phyloP scores from a whole-genome alignment of 306 rosid genomes.

The Citrullus mucosospermus region DNA sequence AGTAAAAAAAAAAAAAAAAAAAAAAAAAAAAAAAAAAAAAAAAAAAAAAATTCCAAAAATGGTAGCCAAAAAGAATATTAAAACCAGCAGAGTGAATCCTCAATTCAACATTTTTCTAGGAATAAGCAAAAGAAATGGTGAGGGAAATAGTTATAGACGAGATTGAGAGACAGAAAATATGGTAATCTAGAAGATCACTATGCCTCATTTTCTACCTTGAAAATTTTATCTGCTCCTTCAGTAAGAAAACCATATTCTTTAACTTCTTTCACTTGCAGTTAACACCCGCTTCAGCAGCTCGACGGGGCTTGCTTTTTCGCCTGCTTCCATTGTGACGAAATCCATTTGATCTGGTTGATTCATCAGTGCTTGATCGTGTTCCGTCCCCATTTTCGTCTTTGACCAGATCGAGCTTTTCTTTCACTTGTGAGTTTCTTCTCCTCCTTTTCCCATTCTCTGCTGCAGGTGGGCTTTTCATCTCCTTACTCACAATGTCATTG shows the following conservation, averaged over 20 bases:
- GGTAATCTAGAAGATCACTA: conserved; percentile 22
- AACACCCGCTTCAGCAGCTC: conserved; percentile 92
- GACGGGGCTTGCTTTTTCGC: conserved; percentile 74
- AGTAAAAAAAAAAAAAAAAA: background rate
- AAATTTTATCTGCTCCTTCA: background rate
- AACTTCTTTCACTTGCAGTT: conserved; percentile 41
- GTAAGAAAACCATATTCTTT: conserved; percentile 1
- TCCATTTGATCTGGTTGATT: conserved; percentile 34
- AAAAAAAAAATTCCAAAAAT: background rate
- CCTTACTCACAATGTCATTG: conserved; percentile 18
- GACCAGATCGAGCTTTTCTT: conserved; percentile 27
- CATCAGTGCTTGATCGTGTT: conserved; percentile 23
- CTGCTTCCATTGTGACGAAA: conserved; percentile 76
- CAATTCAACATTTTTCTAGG: background rate
- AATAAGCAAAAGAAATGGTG: conserved; percentile 2
- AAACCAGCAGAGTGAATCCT: background rate
- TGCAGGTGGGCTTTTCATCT: conserved; percentile 17
- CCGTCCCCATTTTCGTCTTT: conserved; percentile 32
- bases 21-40: too few species aligned
- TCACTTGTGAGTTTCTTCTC: conserved; percentile 26
- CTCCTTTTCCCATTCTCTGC: conserved; percentile 40
- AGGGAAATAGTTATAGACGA: conserved; percentile 24
- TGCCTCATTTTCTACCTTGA: conserved; percentile 7
- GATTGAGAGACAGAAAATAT: conserved; percentile 22
- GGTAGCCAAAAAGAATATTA: background rate